Percentiles rank a stretch among this genome's conserved stretches.
Conservation (phyloP, 495 filamentous ascomycete genomes). For the Penicillium cinerascens region DNA sequence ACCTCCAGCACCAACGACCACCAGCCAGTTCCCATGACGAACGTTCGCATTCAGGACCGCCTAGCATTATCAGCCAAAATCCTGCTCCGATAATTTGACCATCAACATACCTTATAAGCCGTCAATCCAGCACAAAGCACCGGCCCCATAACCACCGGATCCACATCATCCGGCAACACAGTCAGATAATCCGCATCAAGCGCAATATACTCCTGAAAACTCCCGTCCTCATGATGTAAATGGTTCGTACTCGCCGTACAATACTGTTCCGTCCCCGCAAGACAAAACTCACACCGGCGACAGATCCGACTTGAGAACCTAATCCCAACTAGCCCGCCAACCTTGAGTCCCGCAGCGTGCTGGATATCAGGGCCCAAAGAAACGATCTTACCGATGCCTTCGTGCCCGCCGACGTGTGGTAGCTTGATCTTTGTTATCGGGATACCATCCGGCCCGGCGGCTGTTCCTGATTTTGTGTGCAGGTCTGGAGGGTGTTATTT, state of each 20-base stretch:
- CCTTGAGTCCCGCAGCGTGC: slow-evolving; percentile 25
- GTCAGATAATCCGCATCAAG: slow-evolving; percentile 47
- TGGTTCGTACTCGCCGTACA: slow-evolving; percentile 45
- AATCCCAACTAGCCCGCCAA: slow-evolving; percentile 46
- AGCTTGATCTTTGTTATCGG: slow-evolving; percentile 49
- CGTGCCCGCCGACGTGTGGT: slow-evolving; percentile 49
- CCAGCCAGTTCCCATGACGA: slow-evolving; percentile 41
- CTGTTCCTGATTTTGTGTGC: slow-evolving; percentile 46
- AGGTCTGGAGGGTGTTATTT: slow-evolving; percentile 32
- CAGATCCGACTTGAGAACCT: slow-evolving; percentile 45
- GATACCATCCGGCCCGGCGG: slow-evolving; percentile 38
- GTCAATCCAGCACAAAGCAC: slow-evolving; percentile 45
- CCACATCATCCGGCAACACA: slow-evolving; percentile 43
- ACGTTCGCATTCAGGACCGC: slow-evolving; percentile 41
- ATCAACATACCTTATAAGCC: slow-evolving; percentile 34
- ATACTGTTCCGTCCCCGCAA: slow-evolving; percentile 46
- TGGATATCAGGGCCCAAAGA: slow-evolving; percentile 34
- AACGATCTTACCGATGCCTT: slow-evolving; percentile 46
- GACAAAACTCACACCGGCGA: slow-evolving; percentile 46
- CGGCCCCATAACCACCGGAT: slow-evolving; percentile 41
- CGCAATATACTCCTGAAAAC: slow-evolving; percentile 46
- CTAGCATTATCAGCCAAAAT: slow-evolving; percentile 8
- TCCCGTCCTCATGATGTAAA: slow-evolving; percentile 49
- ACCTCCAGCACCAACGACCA: slow-evolving; percentile 49
- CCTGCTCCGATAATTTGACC: not conserved